Conservation (phyloP, 2,329 filamentous ascomycete species). For the Colletotrichum sublineola region DNA sequence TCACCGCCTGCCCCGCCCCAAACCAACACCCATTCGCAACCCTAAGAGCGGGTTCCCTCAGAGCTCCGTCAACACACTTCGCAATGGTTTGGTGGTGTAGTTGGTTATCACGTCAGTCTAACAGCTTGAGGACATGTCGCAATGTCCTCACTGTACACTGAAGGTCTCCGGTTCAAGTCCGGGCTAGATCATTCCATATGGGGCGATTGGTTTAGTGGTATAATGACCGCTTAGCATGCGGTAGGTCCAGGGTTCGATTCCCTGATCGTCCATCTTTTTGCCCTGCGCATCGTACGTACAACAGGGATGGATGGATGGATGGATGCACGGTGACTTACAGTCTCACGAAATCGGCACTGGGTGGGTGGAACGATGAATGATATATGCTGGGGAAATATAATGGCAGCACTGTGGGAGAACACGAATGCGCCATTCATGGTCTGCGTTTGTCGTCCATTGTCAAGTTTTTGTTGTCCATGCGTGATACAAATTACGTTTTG, state of each 20-base stretch:
- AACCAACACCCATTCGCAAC: neutral
- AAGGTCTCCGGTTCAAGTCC: constrained; percentile 38
- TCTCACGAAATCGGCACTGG: too few relatives aligned
- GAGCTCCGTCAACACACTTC: accelerated
- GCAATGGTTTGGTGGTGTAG: constrained; percentile 49
- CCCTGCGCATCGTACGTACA: too few relatives aligned
- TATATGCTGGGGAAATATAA: neutral
- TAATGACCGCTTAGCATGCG: constrained; percentile 39
- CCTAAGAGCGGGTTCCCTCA: constrained; percentile 5
- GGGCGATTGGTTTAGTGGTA: constrained; percentile 41
- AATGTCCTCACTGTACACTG: neutral
- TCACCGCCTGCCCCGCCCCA: neutral
- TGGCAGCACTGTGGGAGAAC: accelerated
- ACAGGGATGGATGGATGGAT: too few relatives aligned
- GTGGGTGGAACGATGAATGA: too few relatives aligned
- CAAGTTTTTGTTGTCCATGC: neutral
- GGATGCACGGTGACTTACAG: too few relatives aligned
- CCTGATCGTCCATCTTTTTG: constrained; percentile 33
- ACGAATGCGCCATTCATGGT: too few relatives aligned
- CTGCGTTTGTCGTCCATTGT: neutral
- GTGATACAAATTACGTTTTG: constrained; percentile 11
- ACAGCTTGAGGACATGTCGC: constrained; percentile 45
- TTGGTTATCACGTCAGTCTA: constrained; percentile 66
- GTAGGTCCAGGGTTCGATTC: constrained; percentile 38
- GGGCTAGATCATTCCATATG: constrained; percentile 18